Evolutionary conservation across 106 monocot genomes (phyloP).

Genomic region (Vanilla planifolia): DNA sequence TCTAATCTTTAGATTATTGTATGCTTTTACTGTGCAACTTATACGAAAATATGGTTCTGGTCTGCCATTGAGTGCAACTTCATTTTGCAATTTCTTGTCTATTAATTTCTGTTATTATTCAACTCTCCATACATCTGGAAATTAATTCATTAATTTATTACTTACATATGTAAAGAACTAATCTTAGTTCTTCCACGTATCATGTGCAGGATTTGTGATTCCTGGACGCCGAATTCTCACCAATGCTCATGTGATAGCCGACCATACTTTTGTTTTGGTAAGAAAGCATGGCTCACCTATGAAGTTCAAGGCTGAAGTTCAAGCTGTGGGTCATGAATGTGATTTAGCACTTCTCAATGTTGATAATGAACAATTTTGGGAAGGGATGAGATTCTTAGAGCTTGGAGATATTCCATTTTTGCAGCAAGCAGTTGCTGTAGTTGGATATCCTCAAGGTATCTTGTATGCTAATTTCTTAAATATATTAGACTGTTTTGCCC

Average conservation of each 20-base stretch:
- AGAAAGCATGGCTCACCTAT: constrained; percentile 98
- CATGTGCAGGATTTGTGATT: constrained; percentile 82
- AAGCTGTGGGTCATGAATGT: constrained; percentile 96
- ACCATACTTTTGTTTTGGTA: constrained; percentile 94
- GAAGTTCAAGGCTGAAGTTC: constrained; percentile 89
- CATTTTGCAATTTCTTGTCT: neutral
- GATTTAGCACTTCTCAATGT: constrained; percentile 92
- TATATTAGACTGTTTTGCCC: too few species aligned
- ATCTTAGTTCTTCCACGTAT: constrained; percentile 2
- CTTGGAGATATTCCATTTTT: constrained; percentile 95
- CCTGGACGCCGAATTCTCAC: constrained; percentile 72
- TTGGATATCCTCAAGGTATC: constrained; percentile 99
- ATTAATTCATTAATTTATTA: neutral
- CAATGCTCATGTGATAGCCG: constrained; percentile 97
- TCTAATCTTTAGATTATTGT: too few species aligned
- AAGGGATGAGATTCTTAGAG: constrained; percentile 84
- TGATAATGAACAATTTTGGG: constrained; percentile 93
- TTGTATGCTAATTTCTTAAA: too few species aligned
- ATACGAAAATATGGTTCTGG: neutral
- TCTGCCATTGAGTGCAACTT: neutral
- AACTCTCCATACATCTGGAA: too few species aligned
- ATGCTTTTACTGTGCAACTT: neutral
- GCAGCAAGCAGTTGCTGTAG: constrained; percentile 98
- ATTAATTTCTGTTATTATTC: neutral
- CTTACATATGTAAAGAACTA: neutral